Conservation (phyloP, 2,329 filamentous ascomycete species). For the Penicillium sp. region DNA sequence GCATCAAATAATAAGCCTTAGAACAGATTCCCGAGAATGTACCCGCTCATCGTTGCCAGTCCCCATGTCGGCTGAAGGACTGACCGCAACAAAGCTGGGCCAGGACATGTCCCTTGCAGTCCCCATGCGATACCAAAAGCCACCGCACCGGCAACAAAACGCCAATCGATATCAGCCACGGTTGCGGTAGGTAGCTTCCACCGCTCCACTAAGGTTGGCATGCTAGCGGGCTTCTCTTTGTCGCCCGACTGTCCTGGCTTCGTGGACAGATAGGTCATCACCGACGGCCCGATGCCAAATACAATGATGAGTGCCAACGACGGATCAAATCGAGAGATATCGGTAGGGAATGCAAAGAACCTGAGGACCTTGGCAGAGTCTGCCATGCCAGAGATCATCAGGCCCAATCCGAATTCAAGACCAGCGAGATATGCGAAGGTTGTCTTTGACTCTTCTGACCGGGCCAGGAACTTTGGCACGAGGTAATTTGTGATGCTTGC, state of each 20-base stretch:
- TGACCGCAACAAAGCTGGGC: slow-evolving; percentile 46
- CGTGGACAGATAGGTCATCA: slow-evolving; percentile 32
- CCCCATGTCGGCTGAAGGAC: slow-evolving; percentile 48
- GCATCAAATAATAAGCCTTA: too few species aligned
- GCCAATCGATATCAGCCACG: slow-evolving; percentile 45
- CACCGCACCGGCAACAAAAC: slow-evolving; percentile 44
- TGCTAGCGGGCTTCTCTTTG: slow-evolving; percentile 19
- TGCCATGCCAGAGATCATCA: slow-evolving; percentile 50
- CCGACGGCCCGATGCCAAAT: slow-evolving; percentile 46
- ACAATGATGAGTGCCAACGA: slow-evolving; percentile 47
- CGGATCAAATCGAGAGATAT: slow-evolving; percentile 46
- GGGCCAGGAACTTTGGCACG: slow-evolving; percentile 28
- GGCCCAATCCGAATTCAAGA: slow-evolving; percentile 48
- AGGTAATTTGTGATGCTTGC: slow-evolving; percentile 30
- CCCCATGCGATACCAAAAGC: slow-evolving; percentile 51
- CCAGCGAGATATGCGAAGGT: slow-evolving; percentile 45
- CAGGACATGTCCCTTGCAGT: slow-evolving; percentile 48
- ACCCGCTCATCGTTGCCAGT: slow-evolving; percentile 44
- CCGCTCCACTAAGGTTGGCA: slow-evolving; percentile 39
- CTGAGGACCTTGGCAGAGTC: slow-evolving; percentile 47
- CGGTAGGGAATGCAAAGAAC: slow-evolving; percentile 45
- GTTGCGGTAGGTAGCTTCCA: slow-evolving; percentile 45
- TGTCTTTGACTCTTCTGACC: slow-evolving; percentile 29
- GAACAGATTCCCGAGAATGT: slow-evolving; percentile 39
- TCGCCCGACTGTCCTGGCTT: slow-evolving; percentile 27